Percentiles rank a stretch among this genome's conserved stretches.
These are phyloP conservation scores for Aureobasidium leucospermi DNA, from an alignment of 2,329 filamentous ascomycete species.

Conservation along the genomic window DNA sequence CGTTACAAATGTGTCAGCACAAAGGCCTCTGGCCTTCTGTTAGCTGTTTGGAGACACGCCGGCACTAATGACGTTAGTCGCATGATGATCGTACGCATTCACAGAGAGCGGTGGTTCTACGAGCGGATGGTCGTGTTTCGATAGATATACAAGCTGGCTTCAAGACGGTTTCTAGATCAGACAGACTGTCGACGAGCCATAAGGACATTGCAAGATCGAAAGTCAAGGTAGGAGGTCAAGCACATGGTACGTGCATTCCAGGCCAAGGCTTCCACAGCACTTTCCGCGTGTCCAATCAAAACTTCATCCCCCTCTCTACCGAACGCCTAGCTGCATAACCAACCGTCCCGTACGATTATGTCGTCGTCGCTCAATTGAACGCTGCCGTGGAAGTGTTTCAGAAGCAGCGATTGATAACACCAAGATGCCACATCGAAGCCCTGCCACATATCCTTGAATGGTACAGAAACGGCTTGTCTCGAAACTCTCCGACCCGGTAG, in stretches of 20 bases:
- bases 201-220: too few species aligned
- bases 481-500: neutral
- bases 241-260: neutral
- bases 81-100: too few species aligned
- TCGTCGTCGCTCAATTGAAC: neutral
- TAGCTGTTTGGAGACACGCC: too few species aligned
- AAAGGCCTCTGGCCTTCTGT: too few species aligned
- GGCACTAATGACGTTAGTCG: too few species aligned
- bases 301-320: neutral
- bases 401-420: neutral
- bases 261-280: constrained; percentile 3
- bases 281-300: constrained; percentile 8
- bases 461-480: neutral
- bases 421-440: neutral
- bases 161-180: too few species aligned
- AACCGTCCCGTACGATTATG: neutral
- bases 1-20: too few species aligned
- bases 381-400: neutral
- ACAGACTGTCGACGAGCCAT: too few species aligned
- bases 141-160: too few species aligned
- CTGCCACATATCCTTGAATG: neutral
- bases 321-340: constrained; percentile 1
- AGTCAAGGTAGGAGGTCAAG: neutral
- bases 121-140: too few species aligned
- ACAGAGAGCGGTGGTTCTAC: too few species aligned